Evolutionary conservation across 768 basidiomycete species (phyloP), one percentile per base, ranked within the genome.

Genomic region (Leccinum incarnatum): DNA sequence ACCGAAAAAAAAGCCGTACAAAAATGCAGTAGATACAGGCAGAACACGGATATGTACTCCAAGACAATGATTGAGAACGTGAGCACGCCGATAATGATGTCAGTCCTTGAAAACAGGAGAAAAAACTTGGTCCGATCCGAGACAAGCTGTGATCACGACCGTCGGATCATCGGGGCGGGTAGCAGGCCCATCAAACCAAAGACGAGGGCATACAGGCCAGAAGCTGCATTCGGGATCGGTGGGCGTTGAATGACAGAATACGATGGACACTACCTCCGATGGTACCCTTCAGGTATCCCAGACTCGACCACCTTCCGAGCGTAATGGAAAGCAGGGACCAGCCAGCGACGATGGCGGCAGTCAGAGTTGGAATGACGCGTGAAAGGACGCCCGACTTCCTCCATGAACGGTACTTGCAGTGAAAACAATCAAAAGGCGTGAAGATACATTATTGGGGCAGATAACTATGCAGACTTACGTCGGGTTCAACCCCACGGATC

Each of bases 101-200:
- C 4, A 14, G 46, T 21, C 36, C 21, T 36, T 46, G 21, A 62
- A 45, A 62, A 45, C 8, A 11, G 30, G 45, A 34, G 32, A 15
- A 19, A 46, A 36, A 8, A 27, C 14, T 27, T 23, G 36, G 53
- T 50, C 30, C 6, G 15, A 19, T 15, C 12, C 10, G 19, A 30
- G 29, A 72, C 54, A 77, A 78, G 12, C 78, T 76, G 9, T 77
- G 77, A 58, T 70, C 60, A 77, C 37, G 68, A 65, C 19, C 76
- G 74, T 77, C 81, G 76, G 54, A 81, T 74, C 70, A 77, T 81
- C 12, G 88, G 88, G 25, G 82, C 81, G 14, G 89, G 87, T 53
- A 91, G 74, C 21, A 92, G 76, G 3, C 89, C 90, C 57, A 92
- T 79, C 36, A 90, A 70, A n/a, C 90, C 90, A 66, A 92, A 89